These are phyloP conservation scores for Ajuga reptans DNA, from an alignment of 305 asterid species.

Conservation along the genomic window DNA sequence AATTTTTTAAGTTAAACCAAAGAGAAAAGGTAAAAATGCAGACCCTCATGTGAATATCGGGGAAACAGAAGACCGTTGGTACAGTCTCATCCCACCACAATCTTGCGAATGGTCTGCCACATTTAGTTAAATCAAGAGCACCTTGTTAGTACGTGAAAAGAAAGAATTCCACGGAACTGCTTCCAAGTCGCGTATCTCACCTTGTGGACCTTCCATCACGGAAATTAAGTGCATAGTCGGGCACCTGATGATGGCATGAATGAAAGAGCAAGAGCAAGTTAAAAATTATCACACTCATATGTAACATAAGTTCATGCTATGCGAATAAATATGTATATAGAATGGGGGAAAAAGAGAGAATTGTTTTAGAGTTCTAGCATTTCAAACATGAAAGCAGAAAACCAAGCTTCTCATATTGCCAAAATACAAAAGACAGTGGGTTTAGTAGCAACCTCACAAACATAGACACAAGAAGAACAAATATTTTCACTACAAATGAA, in stretches of 20 bases:
- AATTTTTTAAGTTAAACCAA: not conserved
- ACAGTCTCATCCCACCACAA: conserved; percentile 92
- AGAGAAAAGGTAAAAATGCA: conserved; percentile 13
- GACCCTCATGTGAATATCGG: conserved; percentile 48
- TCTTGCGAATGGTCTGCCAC: conserved; percentile 58
- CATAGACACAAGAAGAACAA: not conserved
- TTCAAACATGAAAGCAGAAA: conserved; percentile 7
- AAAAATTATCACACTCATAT: conserved; percentile 5
- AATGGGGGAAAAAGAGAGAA: not conserved
- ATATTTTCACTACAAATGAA: too few relatives aligned
- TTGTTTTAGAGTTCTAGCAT: not conserved
- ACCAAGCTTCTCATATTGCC: conserved; percentile 1
- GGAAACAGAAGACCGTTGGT: conserved; percentile 64
- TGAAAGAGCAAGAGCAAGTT: conserved; percentile 18
- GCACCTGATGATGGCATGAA: conserved; percentile 40
- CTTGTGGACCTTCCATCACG: conserved; percentile 51
- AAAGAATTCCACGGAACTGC: not conserved
- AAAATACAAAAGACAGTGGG: not conserved
- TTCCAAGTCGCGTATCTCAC: conserved; percentile 31
- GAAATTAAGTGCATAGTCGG: conserved; percentile 50
- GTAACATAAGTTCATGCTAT: not conserved
- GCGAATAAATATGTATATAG: not conserved
- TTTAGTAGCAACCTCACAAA: not conserved
- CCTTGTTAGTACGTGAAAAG: not conserved
- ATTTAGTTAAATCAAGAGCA: conserved; percentile 9